Conservation (phyloP, 2,329 filamentous ascomycete genomes). For the Talaromyces funiculosus region DNA sequence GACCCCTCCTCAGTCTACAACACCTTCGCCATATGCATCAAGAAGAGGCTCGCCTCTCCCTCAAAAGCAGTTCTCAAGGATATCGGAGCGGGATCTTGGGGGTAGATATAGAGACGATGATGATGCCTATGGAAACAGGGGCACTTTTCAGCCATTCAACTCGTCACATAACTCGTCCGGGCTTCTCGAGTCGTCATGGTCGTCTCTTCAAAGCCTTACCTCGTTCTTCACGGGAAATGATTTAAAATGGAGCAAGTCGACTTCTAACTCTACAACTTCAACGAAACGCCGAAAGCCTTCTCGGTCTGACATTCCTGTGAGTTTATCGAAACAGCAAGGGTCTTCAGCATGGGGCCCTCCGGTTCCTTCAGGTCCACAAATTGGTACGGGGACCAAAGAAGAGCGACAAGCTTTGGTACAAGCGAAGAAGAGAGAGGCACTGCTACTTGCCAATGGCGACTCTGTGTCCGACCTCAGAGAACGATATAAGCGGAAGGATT, state of each 20-base stretch:
- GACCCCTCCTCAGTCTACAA: conserved; percentile 35
- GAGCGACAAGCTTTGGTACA: conserved; percentile 42
- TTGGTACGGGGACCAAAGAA: conserved; percentile 38
- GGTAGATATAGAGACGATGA: conserved; percentile 20
- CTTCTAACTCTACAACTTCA: conserved; percentile 21
- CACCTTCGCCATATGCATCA: conserved; percentile 35
- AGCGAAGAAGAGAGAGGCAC: conserved; percentile 43
- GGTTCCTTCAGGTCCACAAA: conserved; percentile 23
- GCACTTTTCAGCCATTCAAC: conserved; percentile 17
- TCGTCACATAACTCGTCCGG: conserved; percentile 20
- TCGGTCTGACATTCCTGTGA: conserved; percentile 28
- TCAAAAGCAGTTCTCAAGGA: conserved; percentile 33
- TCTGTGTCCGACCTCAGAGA: conserved; percentile 29
- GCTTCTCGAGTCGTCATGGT: conserved; percentile 44
- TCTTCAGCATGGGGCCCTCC: conserved; percentile 40
- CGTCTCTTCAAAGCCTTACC: conserved; percentile 45
- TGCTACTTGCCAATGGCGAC: conserved; percentile 41
- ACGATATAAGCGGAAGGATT: conserved; percentile 44
- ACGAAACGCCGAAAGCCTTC: conserved; percentile 34
- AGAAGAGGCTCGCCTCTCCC: conserved; percentile 35
- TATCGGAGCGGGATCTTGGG: conserved; percentile 15
- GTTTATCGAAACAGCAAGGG: conserved; percentile 20
- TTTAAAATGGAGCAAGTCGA: conserved; percentile 22
- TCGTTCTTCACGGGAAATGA: conserved; percentile 45
- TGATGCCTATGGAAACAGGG: conserved; percentile 21